These are phyloP conservation scores for Fusarium pilosicola DNA, from an alignment of 2,329 filamentous ascomycete genomes.

Conservation along the genomic window DNA sequence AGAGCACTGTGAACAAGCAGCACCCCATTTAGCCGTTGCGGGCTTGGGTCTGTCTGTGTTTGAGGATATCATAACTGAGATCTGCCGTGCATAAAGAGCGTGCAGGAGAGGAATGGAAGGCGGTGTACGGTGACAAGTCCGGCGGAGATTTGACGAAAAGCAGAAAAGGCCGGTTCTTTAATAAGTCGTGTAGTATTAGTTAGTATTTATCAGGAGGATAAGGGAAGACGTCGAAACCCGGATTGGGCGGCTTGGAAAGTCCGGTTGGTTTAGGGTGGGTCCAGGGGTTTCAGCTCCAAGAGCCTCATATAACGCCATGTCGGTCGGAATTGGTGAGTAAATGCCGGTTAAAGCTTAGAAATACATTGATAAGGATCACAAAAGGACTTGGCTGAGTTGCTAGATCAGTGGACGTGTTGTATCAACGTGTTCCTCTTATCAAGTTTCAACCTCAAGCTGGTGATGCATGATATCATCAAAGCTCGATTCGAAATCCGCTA, in stretches of 20 bases:
- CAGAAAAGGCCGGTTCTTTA: neutral
- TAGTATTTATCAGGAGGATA: neutral
- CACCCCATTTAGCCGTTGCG: constrained; percentile 59
- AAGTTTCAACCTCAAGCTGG: neutral
- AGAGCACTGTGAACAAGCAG: constrained; percentile 60
- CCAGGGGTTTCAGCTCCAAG: constrained; percentile 1
- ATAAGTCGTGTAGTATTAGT: neutral
- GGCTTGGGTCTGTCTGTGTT: constrained; percentile 44
- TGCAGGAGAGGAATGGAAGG: constrained; percentile 2
- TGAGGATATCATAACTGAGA: constrained; percentile 17
- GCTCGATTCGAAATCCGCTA: neutral
- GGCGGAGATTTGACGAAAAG: constrained; percentile 37
- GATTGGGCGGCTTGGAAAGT: constrained; percentile 20
- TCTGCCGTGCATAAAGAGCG: constrained; percentile 13
- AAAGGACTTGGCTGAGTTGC: neutral
- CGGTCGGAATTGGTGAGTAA: neutral
- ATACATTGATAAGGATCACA: neutral
- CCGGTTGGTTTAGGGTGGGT: constrained; percentile 17
- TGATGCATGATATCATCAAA: neutral
- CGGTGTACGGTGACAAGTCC: constrained; percentile 31
- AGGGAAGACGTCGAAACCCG: constrained; percentile 19
- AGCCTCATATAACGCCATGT: neutral
- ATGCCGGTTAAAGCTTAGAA: neutral
- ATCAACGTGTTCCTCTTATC: neutral
- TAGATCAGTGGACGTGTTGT: neutral